These are phyloP conservation scores for Candida neerlandica DNA, from an alignment of 1,139 yeast species.

Conservation along the genomic window DNA sequence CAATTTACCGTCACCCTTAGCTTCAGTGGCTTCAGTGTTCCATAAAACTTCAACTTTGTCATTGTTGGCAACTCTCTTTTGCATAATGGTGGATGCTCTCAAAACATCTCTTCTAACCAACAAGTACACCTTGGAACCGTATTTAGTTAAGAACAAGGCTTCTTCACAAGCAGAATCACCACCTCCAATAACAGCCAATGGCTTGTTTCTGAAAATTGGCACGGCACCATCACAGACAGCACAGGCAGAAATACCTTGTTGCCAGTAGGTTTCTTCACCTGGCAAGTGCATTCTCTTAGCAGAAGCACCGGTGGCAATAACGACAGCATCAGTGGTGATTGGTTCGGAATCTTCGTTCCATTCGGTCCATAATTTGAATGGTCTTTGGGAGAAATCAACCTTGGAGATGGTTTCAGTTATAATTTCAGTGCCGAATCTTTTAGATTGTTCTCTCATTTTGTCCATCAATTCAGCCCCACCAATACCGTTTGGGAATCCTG, in stretches of 20 bases:
- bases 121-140: conserved; percentile 91
- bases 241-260: conserved; percentile 97
- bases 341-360: conserved; percentile 89
- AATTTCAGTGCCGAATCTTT: conserved; percentile 86
- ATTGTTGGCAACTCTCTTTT: conserved; percentile 79
- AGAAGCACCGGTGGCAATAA: conserved; percentile 96
- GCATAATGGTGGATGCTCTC: conserved; percentile 96
- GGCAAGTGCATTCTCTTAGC: conserved; percentile 93
- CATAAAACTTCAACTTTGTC: conserved; percentile 89
- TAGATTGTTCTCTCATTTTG: conserved; percentile 86
- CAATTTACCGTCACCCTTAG: conserved; percentile 89
- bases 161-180: conserved; percentile 99
- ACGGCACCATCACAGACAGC: conserved; percentile 99
- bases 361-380: conserved; percentile 97
- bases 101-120: conserved; percentile 91
- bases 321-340: conserved; percentile 86
- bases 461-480: conserved; percentile 90
- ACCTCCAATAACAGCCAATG: conserved; percentile 96
- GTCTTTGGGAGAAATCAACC: conserved; percentile 81
- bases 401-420: conserved; percentile 93
- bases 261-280: conserved; percentile 98
- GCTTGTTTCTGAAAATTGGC: conserved; percentile 96
- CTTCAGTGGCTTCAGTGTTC: conserved; percentile 84
- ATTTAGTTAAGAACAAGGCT: conserved; percentile 93
- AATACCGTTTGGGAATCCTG: conserved; percentile 97